Evolutionary conservation across 306 rosid species (phyloP).

Genomic region (Vachellia pachyceras): DNA sequence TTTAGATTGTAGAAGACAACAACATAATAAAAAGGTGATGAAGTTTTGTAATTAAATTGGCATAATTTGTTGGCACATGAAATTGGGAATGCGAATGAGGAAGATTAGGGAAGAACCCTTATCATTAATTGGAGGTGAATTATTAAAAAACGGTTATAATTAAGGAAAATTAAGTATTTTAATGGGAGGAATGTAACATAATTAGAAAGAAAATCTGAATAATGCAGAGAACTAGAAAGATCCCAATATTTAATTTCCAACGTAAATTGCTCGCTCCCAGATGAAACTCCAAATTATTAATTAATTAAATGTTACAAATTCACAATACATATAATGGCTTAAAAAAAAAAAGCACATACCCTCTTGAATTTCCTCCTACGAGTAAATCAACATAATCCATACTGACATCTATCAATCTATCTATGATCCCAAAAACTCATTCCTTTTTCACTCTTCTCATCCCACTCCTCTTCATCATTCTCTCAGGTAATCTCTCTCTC

Average conservation of each 20-base stretch:
- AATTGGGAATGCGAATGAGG: too few relatives aligned
- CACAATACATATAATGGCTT: background rate
- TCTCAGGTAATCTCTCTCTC: conserved; percentile 1
- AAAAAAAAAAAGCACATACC: background rate
- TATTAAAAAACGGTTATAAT: too few relatives aligned
- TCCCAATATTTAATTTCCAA: background rate
- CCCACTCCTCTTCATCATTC: background rate
- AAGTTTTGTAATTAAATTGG: too few relatives aligned
- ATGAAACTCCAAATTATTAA: background rate
- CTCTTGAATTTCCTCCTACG: background rate
- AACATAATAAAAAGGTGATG: too few relatives aligned
- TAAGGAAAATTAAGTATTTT: too few relatives aligned
- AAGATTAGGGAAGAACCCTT: too few relatives aligned
- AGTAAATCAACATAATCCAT: background rate
- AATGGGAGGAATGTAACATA: too few relatives aligned
- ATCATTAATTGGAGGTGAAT: too few relatives aligned
- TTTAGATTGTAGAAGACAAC: too few relatives aligned
- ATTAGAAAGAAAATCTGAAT: background rate
- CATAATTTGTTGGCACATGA: too few relatives aligned
- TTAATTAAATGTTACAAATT: background rate
- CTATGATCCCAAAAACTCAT: background rate
- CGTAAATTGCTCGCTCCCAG: background rate
- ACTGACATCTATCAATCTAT: background rate
- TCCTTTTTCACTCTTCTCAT: background rate
- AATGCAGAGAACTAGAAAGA: background rate